These are phyloP conservation scores for Fraxinus paxiana DNA, from an alignment of 305 asterid genomes.

Conservation along the genomic window DNA sequence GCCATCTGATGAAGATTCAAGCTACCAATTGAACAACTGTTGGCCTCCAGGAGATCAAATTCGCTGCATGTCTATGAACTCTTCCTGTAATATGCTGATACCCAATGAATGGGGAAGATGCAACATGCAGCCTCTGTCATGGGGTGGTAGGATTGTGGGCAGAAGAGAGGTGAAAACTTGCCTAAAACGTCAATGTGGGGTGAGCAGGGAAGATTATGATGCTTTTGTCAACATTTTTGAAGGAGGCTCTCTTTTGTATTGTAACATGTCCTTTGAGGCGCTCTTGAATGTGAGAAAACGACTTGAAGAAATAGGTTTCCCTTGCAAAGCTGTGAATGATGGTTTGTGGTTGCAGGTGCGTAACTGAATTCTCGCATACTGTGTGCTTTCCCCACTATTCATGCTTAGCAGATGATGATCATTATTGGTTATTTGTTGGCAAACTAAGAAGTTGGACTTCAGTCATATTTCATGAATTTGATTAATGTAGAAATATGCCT, in stretches of 20 bases:
- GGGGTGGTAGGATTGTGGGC: constrained; percentile 95
- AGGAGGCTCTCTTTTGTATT: constrained; percentile 83
- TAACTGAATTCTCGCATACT: constrained; percentile 19
- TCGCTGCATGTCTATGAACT: constrained; percentile 49
- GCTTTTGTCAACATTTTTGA: constrained; percentile 75
- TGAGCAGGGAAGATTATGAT: constrained; percentile 80
- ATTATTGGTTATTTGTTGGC: constrained; percentile 8
- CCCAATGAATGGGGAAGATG: constrained; percentile 83
- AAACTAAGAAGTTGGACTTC: not conserved
- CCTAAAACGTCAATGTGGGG: constrained; percentile 59
- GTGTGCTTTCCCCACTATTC: not conserved
- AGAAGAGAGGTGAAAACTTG: constrained; percentile 71
- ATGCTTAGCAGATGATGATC: constrained; percentile 9
- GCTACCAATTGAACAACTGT: constrained; percentile 63
- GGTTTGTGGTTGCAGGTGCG: constrained; percentile 96
- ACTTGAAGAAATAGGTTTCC: constrained; percentile 96
- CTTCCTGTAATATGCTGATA: constrained; percentile 54
- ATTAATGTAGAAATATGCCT: not conserved
- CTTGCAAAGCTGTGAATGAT: constrained; percentile 95
- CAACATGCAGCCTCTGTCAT: constrained; percentile 62
- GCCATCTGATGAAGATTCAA: constrained; percentile 83
- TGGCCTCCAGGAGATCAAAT: constrained; percentile 76
- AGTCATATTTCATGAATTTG: constrained; percentile 14
- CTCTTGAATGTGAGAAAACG: constrained; percentile 80
- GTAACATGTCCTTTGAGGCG: constrained; percentile 94